Conservation (phyloP, 1,284 basidiomycete genomes). For the Dichomitus squalens region DNA sequence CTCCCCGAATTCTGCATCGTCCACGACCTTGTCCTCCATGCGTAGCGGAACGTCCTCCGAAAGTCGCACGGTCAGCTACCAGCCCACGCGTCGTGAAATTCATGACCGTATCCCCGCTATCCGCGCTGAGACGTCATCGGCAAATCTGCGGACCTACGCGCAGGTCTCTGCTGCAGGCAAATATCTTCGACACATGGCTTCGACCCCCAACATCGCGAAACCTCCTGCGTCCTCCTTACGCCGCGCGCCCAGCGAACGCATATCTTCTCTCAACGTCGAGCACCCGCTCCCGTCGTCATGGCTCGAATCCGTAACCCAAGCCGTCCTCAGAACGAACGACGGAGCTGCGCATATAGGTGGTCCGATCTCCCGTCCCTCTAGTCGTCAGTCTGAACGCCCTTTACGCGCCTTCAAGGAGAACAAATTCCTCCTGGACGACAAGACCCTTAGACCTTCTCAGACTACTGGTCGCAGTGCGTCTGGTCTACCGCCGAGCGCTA, state of each 20-base stretch:
- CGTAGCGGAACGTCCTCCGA: conserved; percentile 17
- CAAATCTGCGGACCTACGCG: conserved; percentile 32
- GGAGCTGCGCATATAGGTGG: conserved; percentile 47
- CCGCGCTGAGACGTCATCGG: conserved; percentile 31
- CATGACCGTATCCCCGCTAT: conserved; percentile 24
- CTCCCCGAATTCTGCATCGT: conserved; percentile 21
- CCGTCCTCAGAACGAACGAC: conserved; percentile 49
- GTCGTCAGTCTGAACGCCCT: conserved; percentile 21
- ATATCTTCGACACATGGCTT: conserved; percentile 71
- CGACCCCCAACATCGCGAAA: conserved; percentile 54
- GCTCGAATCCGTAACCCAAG: conserved; percentile 64
- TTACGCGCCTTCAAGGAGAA: conserved; percentile 22
- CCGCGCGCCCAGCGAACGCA: conserved; percentile 16
- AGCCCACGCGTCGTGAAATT: conserved; percentile 17
- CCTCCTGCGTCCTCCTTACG: conserved; percentile 11
- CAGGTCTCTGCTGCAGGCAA: conserved; percentile 55
- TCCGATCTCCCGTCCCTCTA: conserved; percentile 30
- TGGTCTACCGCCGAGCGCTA: conserved; percentile 25
- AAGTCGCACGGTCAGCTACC: conserved; percentile 23
- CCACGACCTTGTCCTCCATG: conserved; percentile 24
- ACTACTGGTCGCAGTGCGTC: conserved; percentile 15
- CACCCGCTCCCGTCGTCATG: conserved; percentile 55
- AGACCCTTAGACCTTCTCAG: conserved; percentile 20
- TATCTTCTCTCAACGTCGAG: conserved; percentile 9
- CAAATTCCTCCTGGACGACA: conserved; percentile 16